Conservation (phyloP, 768 basidiomycete genomes). For the Pisolithus microcarpus region DNA sequence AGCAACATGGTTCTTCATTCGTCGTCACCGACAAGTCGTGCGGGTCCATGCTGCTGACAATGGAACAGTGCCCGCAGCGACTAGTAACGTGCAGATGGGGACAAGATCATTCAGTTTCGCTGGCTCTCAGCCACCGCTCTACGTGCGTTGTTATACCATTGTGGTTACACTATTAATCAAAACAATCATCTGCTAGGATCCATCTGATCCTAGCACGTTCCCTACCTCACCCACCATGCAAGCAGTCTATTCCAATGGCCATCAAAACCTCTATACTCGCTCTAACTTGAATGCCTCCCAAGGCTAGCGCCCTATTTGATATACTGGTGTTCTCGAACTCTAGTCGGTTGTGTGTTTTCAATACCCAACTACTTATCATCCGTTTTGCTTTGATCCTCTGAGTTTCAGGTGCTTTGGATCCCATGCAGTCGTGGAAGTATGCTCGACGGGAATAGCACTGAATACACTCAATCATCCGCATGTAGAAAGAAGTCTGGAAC, state of each 20-base stretch:
- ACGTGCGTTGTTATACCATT: constrained; percentile 15
- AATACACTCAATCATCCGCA: no score
- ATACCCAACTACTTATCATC: no score
- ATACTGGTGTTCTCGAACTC: constrained; percentile 23
- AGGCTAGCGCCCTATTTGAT: constrained; percentile 5
- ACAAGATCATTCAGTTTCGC: constrained; percentile 7
- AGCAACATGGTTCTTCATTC: constrained; percentile 34
- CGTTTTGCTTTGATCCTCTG: no score
- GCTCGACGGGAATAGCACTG: no score
- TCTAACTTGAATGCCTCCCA: constrained; percentile 6
- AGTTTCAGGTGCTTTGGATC: no score
- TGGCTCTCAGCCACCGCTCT: constrained; percentile 19
- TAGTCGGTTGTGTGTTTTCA: constrained; percentile 1
- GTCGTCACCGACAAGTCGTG: constrained; percentile 16
- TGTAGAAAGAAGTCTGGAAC: no score
- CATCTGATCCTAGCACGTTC: constrained; percentile 32
- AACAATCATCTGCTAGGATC: constrained; percentile 19
- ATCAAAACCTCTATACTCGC: constrained; percentile 2
- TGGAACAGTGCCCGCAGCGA: not conserved
- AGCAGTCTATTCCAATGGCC: no score
- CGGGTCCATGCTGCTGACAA: constrained; percentile 8
- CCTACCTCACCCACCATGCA: constrained; percentile 19
- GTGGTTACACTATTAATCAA: not conserved
- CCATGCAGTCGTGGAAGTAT: no score
- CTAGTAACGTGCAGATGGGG: constrained; percentile 2